Base-by-base conservation (phyloP, 306 rosid genomes). In the Pterocarpus santalinus region DNA sequence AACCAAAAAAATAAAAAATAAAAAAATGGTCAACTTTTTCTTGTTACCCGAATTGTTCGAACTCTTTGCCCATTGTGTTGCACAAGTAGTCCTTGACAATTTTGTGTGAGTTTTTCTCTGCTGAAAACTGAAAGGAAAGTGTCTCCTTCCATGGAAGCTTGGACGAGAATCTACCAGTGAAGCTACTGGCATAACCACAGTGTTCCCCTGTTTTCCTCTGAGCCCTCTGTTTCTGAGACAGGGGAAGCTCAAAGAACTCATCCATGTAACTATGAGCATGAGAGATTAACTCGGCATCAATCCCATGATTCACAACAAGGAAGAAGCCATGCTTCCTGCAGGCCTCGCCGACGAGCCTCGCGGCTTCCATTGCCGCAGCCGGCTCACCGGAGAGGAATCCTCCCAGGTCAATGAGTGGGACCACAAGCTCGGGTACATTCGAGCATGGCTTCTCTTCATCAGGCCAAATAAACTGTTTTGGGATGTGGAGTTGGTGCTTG, bases 71-170 rank as follows among this genome's bases (percentile, higher is more conserved):
- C 83, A 96, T 65, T 49, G 77, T 84, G 72, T 67, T 62, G 72
- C 51, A 52, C 10, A 96, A 34, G 69, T 94, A 92, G n/a, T 90
- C 85, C 52, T 81, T 62, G 68, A 96, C 94, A 5, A 77, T 22
- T 2, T 58, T 65, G 32, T 89, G 51, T 3, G 86, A 66, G 35
- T 33, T 79, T 5, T 80, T 36, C 3, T 89, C 86, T 0, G 90
- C 87, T 5, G 91, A 82, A 70, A 70, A 91, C 47, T 90, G 86
- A 62, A 93, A 90, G 7, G 98, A 93, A 32, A 93, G 94, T 0
- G 98, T 93, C 58, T 96, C 99, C 68, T 96, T 96, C 99, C 98
- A 96, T 0, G 98, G 99, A 41, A 96, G 92, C 69, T 96, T 96
- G 5, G 97, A 88, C 2, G 93, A 92, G 83, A 96, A 96, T 8